Evolutionary conservation across 2,329 filamentous ascomycete genomes (phyloP).

Genomic region (Dothistroma septosporum): DNA sequence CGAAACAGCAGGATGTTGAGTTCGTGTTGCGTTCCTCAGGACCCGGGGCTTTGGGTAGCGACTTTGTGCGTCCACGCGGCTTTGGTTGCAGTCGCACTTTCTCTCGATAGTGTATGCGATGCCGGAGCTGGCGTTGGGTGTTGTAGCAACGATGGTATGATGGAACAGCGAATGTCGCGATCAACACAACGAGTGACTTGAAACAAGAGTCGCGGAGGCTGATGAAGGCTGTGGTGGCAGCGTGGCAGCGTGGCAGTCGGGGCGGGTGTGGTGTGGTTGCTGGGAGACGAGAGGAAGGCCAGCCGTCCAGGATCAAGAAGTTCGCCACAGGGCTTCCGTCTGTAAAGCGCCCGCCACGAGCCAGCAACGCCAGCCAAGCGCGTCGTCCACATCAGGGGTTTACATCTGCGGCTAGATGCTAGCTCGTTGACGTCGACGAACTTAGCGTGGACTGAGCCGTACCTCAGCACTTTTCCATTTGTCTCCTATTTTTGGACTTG

Average conservation of each 20-base stretch:
- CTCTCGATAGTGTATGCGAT: neutral
- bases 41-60: neutral
- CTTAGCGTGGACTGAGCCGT: neutral
- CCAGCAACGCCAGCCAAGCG: neutral
- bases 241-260: neutral
- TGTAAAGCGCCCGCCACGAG: neutral
- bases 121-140: neutral
- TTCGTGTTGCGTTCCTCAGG: constrained; percentile 1
- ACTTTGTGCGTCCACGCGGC: constrained; percentile 3
- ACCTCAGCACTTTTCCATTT: neutral
- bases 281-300: constrained; percentile 1
- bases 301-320: neutral
- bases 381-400: neutral
- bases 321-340: neutral
- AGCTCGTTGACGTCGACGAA: neutral
- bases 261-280: neutral
- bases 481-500: neutral
- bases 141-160: neutral
- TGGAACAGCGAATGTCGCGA: constrained; percentile 1
- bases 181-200: constrained; percentile 7
- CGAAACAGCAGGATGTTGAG: neutral
- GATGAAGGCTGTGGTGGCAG: neutral
- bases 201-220: neutral
- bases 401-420: neutral
- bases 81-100: neutral